Percentiles rank a stretch among this genome's conserved stretches.
Evolutionary conservation across 192 early-diverging fungal genomes (phyloP).

Genomic region (Podila clonocystis): DNA sequence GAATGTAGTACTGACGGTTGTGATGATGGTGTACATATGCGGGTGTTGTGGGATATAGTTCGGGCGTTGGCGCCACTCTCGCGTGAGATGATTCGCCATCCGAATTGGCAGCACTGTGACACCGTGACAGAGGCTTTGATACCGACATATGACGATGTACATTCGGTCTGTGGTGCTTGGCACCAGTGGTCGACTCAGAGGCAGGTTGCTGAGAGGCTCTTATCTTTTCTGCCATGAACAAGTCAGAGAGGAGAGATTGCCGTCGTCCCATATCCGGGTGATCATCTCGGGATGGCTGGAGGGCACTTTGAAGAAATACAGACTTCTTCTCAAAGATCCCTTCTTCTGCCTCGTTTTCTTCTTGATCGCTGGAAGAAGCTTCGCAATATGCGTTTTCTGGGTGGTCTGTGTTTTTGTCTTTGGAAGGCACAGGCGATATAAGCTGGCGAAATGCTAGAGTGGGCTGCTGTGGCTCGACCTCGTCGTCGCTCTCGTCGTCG

Average conservation of each 20-base stretch:
- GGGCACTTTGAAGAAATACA: background rate
- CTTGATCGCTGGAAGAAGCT: background rate
- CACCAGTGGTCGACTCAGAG: too few relatives aligned
- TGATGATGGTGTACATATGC: background rate
- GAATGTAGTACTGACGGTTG: too few relatives aligned
- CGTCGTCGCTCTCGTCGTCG: background rate
- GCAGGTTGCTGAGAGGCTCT: too few relatives aligned
- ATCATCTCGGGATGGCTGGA: background rate
- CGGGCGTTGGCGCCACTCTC: background rate
- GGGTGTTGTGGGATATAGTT: background rate
- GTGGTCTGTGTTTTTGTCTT: background rate
- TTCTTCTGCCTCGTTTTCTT: background rate
- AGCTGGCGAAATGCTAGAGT: too few relatives aligned
- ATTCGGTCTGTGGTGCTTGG: background rate
- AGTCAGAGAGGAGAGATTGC: background rate
- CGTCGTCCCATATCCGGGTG: background rate
- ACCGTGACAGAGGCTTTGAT: background rate
- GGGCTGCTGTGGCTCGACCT: background rate
- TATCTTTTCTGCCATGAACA: background rate
- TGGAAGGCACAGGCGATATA: background rate
- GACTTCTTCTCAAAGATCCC: background rate
- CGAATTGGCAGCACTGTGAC: background rate
- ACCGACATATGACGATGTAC: background rate
- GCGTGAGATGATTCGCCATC: background rate
- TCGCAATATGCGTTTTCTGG: background rate